These are phyloP conservation scores for Ilex asprella DNA, from an alignment of 257 asterid species.

Conservation along the genomic window DNA sequence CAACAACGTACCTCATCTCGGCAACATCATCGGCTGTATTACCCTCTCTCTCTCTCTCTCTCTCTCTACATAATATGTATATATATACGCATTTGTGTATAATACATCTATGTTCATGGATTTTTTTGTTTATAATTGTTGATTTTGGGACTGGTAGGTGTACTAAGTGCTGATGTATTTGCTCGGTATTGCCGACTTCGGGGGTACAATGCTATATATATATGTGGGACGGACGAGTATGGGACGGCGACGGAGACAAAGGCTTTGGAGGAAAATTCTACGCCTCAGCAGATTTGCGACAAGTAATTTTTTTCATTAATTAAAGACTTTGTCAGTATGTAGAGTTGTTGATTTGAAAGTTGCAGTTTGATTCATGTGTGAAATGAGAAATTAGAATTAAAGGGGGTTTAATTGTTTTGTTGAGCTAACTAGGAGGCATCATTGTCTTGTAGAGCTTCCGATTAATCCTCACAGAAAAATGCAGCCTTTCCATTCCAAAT, in stretches of 20 bases:
- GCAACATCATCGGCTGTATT: slow-evolving; percentile 90
- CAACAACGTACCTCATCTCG: slow-evolving; percentile 97
- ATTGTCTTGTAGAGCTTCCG: too few species aligned
- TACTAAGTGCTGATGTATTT: slow-evolving; percentile 92
- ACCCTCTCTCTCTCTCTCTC: too few species aligned
- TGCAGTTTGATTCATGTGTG: too few species aligned
- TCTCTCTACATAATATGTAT: too few species aligned
- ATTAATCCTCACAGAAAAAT: too few species aligned
- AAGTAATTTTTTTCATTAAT: slow-evolving; percentile 36
- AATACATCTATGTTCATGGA: neutral
- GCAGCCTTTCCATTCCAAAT: too few species aligned
- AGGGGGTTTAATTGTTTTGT: too few species aligned
- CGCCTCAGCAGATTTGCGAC: slow-evolving; percentile 88
- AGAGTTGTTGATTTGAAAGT: too few species aligned
- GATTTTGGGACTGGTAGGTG: slow-evolving; percentile 41
- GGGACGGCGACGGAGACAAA: slow-evolving; percentile 98
- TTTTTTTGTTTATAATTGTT: neutral
- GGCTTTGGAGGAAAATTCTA: slow-evolving; percentile 87
- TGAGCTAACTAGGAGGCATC: too few species aligned
- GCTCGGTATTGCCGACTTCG: slow-evolving; percentile 85
- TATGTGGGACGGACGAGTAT: slow-evolving; percentile 97
- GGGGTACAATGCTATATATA: slow-evolving; percentile 68
- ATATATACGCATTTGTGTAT: too few species aligned
- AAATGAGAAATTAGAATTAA: too few species aligned
- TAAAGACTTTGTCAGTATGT: too few species aligned